Base-by-base conservation (phyloP, 495 filamentous ascomycete genomes). In the Bombardia bombarda region DNA sequence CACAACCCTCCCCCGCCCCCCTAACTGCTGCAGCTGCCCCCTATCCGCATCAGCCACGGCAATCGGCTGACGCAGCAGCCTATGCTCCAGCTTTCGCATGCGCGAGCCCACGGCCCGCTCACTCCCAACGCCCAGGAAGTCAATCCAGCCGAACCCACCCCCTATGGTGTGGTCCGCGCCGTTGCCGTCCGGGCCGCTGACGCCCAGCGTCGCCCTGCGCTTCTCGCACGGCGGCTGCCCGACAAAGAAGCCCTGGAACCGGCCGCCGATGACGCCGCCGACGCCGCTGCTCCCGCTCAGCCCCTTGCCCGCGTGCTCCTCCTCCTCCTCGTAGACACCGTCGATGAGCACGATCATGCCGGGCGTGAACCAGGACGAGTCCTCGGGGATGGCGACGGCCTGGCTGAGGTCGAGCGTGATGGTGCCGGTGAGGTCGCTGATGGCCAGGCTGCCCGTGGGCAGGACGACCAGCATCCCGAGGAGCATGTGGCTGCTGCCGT, bases 261-360 rank as follows among this genome's bases (percentile, higher is more conserved):
- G 82, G 2, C 90, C 88, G 13, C 87, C 87, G 50, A 96, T 88
- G 12, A 81, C 84, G 16, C 90, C 89, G 16, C 90, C 90, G 23
- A 96, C 77, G 13, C 89, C 89, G 23, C 78, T 80, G 49, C 77
- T 83, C 8, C 82, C 78, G 23, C 84, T 84, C 0, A 94, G 68
- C 1, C 78, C 79, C 8, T 75, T 79, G 7, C 80, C 79, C 25
- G 65, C 62, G 21, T 76, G 73, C 52, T 79, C 78, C 42, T 84
- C 84, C 52, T 93, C 87, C 60, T 96, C 92, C 62, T 95, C 89
- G 56, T 97, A 98, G 17, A 88, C 75, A 2, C 92, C 92, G 55
- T 97, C 93, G 6, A 96, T 78, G 21, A 97, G 71, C 3, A 96
- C 84, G 44, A 98, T 87, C 87, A 95, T 95, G 2, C 92, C 92